Base-by-base conservation (phyloP, 805 yeast genomes). In the Candida khao-thaluensis region DNA sequence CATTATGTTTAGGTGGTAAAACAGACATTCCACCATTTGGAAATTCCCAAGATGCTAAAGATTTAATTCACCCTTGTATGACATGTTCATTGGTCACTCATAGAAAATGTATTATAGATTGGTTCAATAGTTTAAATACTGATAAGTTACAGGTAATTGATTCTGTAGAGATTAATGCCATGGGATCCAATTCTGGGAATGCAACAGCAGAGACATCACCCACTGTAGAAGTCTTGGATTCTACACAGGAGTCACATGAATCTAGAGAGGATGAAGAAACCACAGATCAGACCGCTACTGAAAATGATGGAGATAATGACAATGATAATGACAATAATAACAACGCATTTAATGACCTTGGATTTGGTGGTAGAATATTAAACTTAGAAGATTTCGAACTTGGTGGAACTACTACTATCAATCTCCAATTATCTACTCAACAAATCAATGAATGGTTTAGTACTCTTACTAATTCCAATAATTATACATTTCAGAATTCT, bases 1-100 rank as follows among this genome's bases (percentile, higher is more conserved):
- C 66, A 30, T 59, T 69, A 43, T 69, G 74, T 40, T 54, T 67
- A 3, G 72, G 72, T 9, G 69, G 60, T n/a, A 51, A 46, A 27
- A 48, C 57, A 9, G 74, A 68, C 17, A 44, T 63, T 3, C 72
- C 72, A 2, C 68, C 71, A 6, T 66, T 67, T 42, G 72, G 71
- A 1, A 42, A 50, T 2, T 35, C 53, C 10, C 34, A 44, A 11
- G 72, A 67, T 41, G 71, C 71, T 4, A 51, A 52, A 37, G 70
- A 62, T 38, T 48, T 69, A 30, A 44, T 67, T 16, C 45, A 47
- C 5, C 74, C 74, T 0, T 69, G 74, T 44, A 38, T 56, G 23
- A 62, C 70, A 4, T 69, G 74, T 44, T 52, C 60, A 7, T 35
- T 69, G 17, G 54, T 50, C 5, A 52, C 66, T 15, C 74, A 69